A percentile compares a stretch with the other conserved stretches of the same genome.
phyloP scores from a whole-genome alignment of 176 grass and related monocot species.

The Ensete glaucum region DNA sequence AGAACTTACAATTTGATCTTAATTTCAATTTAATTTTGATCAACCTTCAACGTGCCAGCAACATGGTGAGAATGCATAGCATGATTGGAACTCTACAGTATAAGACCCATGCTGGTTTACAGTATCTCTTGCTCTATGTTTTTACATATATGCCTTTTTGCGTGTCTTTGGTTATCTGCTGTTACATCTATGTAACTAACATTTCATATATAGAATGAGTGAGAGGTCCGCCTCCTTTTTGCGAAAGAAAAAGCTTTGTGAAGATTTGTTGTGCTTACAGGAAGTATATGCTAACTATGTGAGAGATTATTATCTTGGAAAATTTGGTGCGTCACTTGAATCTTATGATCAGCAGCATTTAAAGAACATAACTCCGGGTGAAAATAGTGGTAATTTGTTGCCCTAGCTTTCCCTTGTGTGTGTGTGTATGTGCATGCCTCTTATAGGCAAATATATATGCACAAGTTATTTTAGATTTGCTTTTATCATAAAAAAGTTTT shows the following conservation, averaged over 20 bases:
- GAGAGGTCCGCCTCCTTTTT: neutral
- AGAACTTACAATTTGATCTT: too few relatives aligned
- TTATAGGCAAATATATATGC: constrained; percentile 3
- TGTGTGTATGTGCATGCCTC: neutral
- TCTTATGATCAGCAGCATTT: constrained; percentile 73
- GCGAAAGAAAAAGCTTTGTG: neutral
- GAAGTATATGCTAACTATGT: constrained; percentile 65
- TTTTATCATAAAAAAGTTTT: constrained; percentile 5
- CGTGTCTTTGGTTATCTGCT: too few relatives aligned
- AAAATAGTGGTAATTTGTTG: constrained; percentile 44
- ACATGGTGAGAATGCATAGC: too few relatives aligned
- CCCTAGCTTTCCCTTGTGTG: neutral
- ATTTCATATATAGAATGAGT: neutral
- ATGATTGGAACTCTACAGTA: too few relatives aligned
- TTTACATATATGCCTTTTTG: too few relatives aligned
- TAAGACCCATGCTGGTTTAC: too few relatives aligned
- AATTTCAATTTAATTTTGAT: too few relatives aligned
- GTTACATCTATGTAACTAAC: too few relatives aligned
- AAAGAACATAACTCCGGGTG: constrained; percentile 61
- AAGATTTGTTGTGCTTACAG: constrained; percentile 28
- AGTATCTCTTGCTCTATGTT: too few relatives aligned
- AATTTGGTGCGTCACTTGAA: constrained; percentile 40
- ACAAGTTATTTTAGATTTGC: constrained; percentile 10
- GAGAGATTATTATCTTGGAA: constrained; percentile 54
- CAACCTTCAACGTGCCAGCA: too few relatives aligned